Base-by-base conservation (phyloP, 495 filamentous ascomycete species). In the Xylaria venustula region DNA sequence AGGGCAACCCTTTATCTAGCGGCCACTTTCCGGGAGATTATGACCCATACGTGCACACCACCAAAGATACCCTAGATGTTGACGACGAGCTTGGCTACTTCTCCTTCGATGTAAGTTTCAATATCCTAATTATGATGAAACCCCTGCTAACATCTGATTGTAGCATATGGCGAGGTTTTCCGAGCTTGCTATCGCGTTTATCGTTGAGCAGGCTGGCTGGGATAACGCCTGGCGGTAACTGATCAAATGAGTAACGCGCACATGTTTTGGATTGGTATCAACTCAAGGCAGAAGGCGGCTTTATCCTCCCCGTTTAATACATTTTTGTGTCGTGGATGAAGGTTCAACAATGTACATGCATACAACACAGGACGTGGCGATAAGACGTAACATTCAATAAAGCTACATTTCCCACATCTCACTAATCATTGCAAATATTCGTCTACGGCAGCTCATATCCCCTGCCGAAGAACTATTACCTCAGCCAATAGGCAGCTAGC, bases 41-140 rank as follows among this genome's bases (percentile, higher is more conserved):
- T 19, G 62, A 68, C 50, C 62, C 61, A 9, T 67, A 70, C 46
- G 66, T 74, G 49, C 71, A 74, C 56, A 65, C 64, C 17, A 63
- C 62, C 37, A 64, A 63, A 26, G 71, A 74, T 53, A 67, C 67
- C 3, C 64, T 72, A 49, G 49, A 63, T 28, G 54, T 58, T 11
- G 44, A 58, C 14, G 63, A 62, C n/a, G 61, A 67, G 8, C 32
- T 22, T 1, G 58, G 49, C 2, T 47, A 58, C 32, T 66, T 60
- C 34, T 54, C 61, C 1, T 23, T 66, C 17, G 49, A 66, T 34
- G 54, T 48, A 48, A 25, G 60, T 51, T 30, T 17, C 37, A 20
- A 40, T 2, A 1, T 25, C 19, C 22, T 58, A 19, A 48, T 26
- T 37, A 17, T 0, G 7, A 49, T 2, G 19, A 57, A 0, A 40